A percentile compares a stretch with the other conserved stretches of the same genome.
Evolutionary conservation across 805 yeast species (phyloP).

Genomic region (Brettanomyces sp.): DNA sequence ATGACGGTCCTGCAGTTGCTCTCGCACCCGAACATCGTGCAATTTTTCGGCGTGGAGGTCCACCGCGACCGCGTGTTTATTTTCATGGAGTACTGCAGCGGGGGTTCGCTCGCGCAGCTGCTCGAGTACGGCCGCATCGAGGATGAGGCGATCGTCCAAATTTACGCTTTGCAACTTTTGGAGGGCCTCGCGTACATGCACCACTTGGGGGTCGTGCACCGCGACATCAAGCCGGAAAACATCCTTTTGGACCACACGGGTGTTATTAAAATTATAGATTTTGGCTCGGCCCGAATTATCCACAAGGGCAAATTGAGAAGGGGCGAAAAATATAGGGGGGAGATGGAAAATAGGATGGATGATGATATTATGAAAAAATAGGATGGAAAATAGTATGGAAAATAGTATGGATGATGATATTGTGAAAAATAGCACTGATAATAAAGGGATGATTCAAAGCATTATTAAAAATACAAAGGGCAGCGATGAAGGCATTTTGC

Average conservation of each 20-base stretch:
- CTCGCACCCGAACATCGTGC: slow-evolving; percentile 93
- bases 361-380: no score
- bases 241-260: slow-evolving; percentile 85
- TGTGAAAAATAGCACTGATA: background rate
- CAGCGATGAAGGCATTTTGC: no score
- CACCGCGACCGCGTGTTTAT: slow-evolving; percentile 91
- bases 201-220: slow-evolving; percentile 89
- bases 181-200: slow-evolving; percentile 94
- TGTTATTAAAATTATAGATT: slow-evolving; percentile 90
- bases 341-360: no score
- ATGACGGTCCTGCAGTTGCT: slow-evolving; percentile 94
- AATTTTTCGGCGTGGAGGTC: slow-evolving; percentile 94
- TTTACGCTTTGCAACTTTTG: slow-evolving; percentile 82
- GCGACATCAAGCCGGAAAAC: slow-evolving; percentile 95
- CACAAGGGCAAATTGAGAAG: slow-evolving; percentile 31
- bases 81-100: slow-evolving; percentile 96
- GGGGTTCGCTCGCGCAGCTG: slow-evolving; percentile 82
- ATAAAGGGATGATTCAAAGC: no score
- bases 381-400: no score
- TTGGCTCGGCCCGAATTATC: slow-evolving; percentile 92
- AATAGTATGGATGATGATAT: background rate
- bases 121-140: slow-evolving; percentile 90
- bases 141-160: slow-evolving; percentile 87
- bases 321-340: background rate
- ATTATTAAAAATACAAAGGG: no score